Percentiles rank a stretch among this genome's conserved stretches.
These are phyloP conservation scores for Berkeleyomyces rouxiae DNA, from an alignment of 2,329 filamentous ascomycete species.

Conservation along the genomic window DNA sequence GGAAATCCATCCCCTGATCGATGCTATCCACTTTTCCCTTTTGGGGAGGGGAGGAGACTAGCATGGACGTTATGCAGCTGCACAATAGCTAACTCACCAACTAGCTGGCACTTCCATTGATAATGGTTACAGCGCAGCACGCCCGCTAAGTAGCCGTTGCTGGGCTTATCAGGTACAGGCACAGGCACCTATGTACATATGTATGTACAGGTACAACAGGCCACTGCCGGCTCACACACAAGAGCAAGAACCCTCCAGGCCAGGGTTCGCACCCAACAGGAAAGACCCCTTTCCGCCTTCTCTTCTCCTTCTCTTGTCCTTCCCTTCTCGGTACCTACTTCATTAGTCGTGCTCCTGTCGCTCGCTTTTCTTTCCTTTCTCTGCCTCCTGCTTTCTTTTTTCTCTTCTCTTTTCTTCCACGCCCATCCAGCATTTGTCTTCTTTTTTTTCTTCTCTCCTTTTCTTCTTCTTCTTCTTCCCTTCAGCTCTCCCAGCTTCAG, in stretches of 20 bases:
- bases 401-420: conserved; percentile 2
- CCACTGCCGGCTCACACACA: neutral
- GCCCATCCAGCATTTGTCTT: neutral
- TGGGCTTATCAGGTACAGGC: no score
- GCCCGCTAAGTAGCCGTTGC: neutral
- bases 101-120: no score
- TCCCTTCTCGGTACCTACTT: neutral
- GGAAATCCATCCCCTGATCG: no score
- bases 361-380: neutral
- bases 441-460: conserved; percentile 9
- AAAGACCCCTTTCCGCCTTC: conserved; percentile 8
- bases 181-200: no score
- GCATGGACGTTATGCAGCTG: no score
- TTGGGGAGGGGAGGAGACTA: no score
- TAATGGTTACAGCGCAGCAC: no score
- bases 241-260: neutral
- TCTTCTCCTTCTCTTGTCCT: neutral
- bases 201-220: neutral
- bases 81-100: no score
- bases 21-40: no score
- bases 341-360: no score
- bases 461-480: conserved; percentile 4
- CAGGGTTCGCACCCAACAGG: conserved; percentile 7
- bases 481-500: neutral
- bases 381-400: neutral